phyloP scores from a whole-genome alignment of 495 filamentous ascomycete genomes.

The Friedmanniomyces endolithicus region DNA sequence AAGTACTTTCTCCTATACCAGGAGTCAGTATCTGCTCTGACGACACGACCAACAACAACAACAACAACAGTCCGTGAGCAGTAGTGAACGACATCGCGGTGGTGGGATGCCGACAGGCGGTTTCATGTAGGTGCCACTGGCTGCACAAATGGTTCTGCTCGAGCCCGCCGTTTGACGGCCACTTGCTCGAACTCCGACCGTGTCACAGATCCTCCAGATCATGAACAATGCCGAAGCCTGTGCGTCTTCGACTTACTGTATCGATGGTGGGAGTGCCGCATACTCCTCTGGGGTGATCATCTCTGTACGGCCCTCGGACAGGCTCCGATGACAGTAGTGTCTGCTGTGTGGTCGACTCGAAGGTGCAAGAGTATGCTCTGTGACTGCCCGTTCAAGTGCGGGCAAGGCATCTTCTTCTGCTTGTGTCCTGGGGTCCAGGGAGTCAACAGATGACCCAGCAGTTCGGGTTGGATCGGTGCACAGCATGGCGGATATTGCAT shows the following conservation, averaged over 20 bases:
- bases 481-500: conserved; percentile 7
- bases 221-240: not conserved
- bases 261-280: conserved; percentile 19
- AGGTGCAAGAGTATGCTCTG: not conserved
- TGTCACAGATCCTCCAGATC: not conserved
- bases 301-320: not conserved
- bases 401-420: not conserved
- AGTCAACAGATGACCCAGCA: not conserved
- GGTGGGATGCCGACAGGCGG: too few species aligned
- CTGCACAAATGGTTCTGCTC: not conserved
- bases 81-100: too few species aligned
- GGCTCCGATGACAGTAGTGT: not conserved
- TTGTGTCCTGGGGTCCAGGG: not conserved
- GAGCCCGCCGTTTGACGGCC: not conserved
- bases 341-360: not conserved
- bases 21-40: not conserved
- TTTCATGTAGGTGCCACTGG: not conserved
- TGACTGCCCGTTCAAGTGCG: not conserved
- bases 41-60: not conserved
- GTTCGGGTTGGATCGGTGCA: not conserved
- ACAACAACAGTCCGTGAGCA: not conserved
- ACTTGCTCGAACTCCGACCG: too few species aligned
- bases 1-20: conserved; percentile 16
- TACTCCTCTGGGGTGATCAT: conserved; percentile 21
- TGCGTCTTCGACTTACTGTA: conserved; percentile 20